Base-by-base conservation (phyloP, 805 yeast genomes). In the Tetrapisispora namnaoensis region DNA sequence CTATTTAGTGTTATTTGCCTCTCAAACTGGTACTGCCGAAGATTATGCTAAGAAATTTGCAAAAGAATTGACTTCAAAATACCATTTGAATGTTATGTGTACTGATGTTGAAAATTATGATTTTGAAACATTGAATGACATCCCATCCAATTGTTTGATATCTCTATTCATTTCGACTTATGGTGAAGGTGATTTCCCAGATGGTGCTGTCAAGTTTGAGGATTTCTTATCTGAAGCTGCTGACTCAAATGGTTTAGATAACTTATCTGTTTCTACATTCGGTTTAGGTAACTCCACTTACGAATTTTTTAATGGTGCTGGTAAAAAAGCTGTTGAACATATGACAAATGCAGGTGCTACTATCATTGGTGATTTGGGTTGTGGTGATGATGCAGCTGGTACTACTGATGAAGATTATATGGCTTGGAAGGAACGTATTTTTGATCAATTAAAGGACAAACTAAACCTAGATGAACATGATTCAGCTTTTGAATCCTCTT, bases 141-240 rank as follows among this genome's bases (percentile, higher is more conserved):
- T 91, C 53, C 77, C 82, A 20, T 70, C 72, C 17, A 77, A 77
- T 51, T 71, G 78, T 48, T 69, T 78, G n/a, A 80, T 80, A 20
- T 80, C 88, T 53, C 83, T 91, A 60, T 75, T 91, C 62, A 73
- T 89, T 70, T 93, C 98, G 32, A 88, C 96, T 11, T 93, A 93
- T 60, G 99, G 99, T 58, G 99, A 91, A 70, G 99, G 99, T 63
- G 99, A 91, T 66, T 95, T 95, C 57, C 91, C 99, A 14, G 99
- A 91, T 66, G 86, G 87, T 58, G 93, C 97, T n/a, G 77, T 78
- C 39, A 80, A 79, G 37, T 87, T 93, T 64, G 81, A 79, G 62
- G 84, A 82, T 50, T 80, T 71, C 61, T 75, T 90, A 59, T 77
- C 80, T 34, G 57, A 66, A 27, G 67, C 73, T 47, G 78, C 75